Conservation (phyloP, 2,329 filamentous ascomycete species). For the Fusarium sp. region DNA sequence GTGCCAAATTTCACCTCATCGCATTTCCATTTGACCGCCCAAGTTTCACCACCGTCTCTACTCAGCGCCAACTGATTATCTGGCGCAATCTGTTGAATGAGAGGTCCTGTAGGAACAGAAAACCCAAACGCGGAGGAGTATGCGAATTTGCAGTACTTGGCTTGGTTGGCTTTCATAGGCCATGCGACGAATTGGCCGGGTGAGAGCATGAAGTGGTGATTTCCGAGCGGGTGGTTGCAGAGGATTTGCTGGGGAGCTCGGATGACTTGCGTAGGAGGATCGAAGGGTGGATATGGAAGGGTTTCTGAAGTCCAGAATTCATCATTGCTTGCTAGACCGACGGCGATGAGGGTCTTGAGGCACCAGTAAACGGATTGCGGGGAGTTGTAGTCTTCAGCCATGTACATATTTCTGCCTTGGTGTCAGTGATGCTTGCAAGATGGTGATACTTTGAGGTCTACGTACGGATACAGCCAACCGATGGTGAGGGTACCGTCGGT, state of each 20-base stretch:
- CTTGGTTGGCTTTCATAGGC: slow-evolving; percentile 57
- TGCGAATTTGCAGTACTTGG: slow-evolving; percentile 63
- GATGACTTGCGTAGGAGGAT: slow-evolving; percentile 14
- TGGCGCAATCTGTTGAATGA: slow-evolving; percentile 53
- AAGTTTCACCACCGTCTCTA: slow-evolving; percentile 51
- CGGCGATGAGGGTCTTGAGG: slow-evolving; percentile 62
- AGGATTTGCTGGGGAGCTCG: slow-evolving; percentile 59
- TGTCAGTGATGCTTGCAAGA: neutral
- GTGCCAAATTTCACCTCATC: neutral
- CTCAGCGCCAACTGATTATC: slow-evolving; percentile 52
- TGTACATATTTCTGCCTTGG: slow-evolving; percentile 62
- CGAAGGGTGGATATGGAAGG: slow-evolving; percentile 37
- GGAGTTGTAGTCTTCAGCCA: slow-evolving; percentile 70
- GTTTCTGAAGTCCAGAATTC: slow-evolving; percentile 62
- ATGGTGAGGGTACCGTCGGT: slow-evolving; percentile 64
- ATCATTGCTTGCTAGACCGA: slow-evolving; percentile 54
- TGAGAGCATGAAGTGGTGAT: slow-evolving; percentile 60
- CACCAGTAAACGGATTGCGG: slow-evolving; percentile 69
- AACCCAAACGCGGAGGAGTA: slow-evolving; percentile 64
- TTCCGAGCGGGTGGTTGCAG: slow-evolving; percentile 52
- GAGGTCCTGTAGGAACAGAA: slow-evolving; percentile 57
- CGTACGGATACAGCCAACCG: slow-evolving; percentile 54
- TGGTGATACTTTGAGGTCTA: rapidly evolving
- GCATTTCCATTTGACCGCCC: slow-evolving; percentile 51
- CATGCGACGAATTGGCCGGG: slow-evolving; percentile 56